Conservation (phyloP, 306 rosid species). For the Trifolium repens region DNA sequence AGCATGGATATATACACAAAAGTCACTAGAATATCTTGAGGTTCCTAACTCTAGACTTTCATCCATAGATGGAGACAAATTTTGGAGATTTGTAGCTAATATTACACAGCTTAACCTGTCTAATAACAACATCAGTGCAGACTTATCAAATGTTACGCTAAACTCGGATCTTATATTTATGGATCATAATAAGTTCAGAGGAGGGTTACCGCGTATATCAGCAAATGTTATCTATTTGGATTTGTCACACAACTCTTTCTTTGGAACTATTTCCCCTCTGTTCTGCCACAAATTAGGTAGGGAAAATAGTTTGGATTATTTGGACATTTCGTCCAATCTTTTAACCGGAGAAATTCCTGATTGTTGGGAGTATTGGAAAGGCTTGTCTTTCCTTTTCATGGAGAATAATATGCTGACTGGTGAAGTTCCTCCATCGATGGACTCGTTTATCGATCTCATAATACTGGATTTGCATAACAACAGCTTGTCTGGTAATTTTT, state of each 20-base stretch:
- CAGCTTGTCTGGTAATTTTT: conserved; percentile 28
- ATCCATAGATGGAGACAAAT: not conserved
- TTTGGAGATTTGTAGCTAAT: conserved; percentile 42
- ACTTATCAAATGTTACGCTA: conserved; percentile 38
- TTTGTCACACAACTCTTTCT: conserved; percentile 36
- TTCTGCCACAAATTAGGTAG: conserved; percentile 29
- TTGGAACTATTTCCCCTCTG: conserved; percentile 43
- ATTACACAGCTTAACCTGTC: conserved; percentile 33
- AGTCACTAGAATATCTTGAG: not conserved
- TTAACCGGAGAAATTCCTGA: conserved; percentile 12
- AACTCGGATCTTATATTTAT: conserved; percentile 13
- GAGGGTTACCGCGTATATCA: conserved; percentile 42
- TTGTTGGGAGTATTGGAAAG: conserved; percentile 37
- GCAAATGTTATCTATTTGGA: conserved; percentile 32
- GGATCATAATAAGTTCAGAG: conserved; percentile 36
- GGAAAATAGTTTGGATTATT: conserved; percentile 18
- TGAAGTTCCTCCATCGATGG: conserved; percentile 39
- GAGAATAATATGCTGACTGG: conserved; percentile 26
- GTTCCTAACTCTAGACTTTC: conserved; percentile 5
- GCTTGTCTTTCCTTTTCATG: conserved; percentile 26
- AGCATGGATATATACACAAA: conserved; percentile 40
- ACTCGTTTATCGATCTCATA: not conserved
- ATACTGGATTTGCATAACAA: conserved; percentile 22
- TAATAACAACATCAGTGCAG: conserved; percentile 41
- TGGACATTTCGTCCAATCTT: conserved; percentile 31